Conservation (phyloP, 1,284 basidiomycete species). For the Marasmius sp. region DNA sequence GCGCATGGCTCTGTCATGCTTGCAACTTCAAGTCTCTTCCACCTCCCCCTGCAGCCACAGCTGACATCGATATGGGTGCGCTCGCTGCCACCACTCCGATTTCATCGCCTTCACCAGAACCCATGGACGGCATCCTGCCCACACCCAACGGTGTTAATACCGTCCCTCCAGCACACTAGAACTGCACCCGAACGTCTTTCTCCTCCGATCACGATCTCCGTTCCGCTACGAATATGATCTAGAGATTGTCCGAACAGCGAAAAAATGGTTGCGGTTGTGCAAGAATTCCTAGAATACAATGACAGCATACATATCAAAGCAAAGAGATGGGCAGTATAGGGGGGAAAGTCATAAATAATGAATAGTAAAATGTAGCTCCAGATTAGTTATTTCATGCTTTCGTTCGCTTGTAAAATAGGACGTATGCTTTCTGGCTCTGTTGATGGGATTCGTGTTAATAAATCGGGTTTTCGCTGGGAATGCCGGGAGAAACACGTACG, state of each 20-base stretch:
- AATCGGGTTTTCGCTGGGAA: slow-evolving; percentile 12
- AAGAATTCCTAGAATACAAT: slow-evolving; percentile 1
- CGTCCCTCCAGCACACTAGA: neutral
- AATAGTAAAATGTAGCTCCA: slow-evolving; percentile 1
- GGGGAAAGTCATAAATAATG: neutral
- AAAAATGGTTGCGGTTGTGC: neutral
- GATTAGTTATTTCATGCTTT: slow-evolving; percentile 44
- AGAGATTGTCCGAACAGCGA: neutral
- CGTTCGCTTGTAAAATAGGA: slow-evolving; percentile 82
- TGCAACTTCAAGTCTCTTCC: slow-evolving; percentile 34
- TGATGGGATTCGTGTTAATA: neutral
- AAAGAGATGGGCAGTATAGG: neutral
- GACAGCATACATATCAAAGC: slow-evolving; percentile 3
- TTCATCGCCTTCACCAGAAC: neutral
- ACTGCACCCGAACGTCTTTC: neutral
- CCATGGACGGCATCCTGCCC: neutral
- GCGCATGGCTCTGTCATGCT: slow-evolving; percentile 45
- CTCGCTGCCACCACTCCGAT: neutral
- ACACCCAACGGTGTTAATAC: neutral
- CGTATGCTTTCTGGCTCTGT: slow-evolving; percentile 85
- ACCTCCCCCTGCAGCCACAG: neutral
- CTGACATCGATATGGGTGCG: neutral
- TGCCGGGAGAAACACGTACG: slow-evolving; percentile 49
- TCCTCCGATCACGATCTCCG: neutral
- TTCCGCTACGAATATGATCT: neutral